Percentiles rank a stretch among this genome's conserved stretches.
Evolutionary conservation across 495 filamentous ascomycete genomes (phyloP).

Genomic region (Penicillium odoratum): DNA sequence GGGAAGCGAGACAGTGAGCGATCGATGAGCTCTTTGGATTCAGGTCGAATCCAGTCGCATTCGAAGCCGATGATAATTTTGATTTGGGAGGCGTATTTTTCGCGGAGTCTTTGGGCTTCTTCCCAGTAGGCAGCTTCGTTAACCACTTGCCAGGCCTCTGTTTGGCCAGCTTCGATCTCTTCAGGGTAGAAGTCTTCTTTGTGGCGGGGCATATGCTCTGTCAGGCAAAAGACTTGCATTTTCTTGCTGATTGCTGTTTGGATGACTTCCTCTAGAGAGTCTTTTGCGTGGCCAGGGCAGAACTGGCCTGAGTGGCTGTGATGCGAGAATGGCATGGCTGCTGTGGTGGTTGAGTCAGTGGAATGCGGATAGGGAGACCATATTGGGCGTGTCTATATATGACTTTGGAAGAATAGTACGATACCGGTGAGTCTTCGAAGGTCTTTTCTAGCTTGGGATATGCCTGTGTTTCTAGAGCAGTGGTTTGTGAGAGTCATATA

Average conservation of each 20-base stretch:
- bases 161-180: conserved; percentile 55
- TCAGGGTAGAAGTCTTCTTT: conserved; percentile 74
- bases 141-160: conserved; percentile 39
- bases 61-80: conserved; percentile 88
- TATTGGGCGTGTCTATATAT: background rate
- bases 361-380: background rate
- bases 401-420: background rate
- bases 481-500: background rate
- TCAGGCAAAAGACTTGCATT: conserved; percentile 81
- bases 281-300: conserved; percentile 83
- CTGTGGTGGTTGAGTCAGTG: background rate
- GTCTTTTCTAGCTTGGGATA: background rate
- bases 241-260: conserved; percentile 72
- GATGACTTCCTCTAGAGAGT: conserved; percentile 81
- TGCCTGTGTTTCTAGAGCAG: background rate
- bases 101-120: conserved; percentile 70
- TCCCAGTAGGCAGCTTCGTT: conserved; percentile 70
- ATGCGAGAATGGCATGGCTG: conserved; percentile 90
- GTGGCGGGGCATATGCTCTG: conserved; percentile 93
- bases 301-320: conserved; percentile 98
- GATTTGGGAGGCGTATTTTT: conserved; percentile 69
- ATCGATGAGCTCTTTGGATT: conserved; percentile 58
- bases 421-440: background rate
- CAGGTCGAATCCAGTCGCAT: conserved; percentile 81
- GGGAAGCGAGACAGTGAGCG: conserved; percentile 57